These are phyloP conservation scores for Tulasnella calospora DNA, from an alignment of 768 basidiomycete genomes.

Conservation along the genomic window DNA sequence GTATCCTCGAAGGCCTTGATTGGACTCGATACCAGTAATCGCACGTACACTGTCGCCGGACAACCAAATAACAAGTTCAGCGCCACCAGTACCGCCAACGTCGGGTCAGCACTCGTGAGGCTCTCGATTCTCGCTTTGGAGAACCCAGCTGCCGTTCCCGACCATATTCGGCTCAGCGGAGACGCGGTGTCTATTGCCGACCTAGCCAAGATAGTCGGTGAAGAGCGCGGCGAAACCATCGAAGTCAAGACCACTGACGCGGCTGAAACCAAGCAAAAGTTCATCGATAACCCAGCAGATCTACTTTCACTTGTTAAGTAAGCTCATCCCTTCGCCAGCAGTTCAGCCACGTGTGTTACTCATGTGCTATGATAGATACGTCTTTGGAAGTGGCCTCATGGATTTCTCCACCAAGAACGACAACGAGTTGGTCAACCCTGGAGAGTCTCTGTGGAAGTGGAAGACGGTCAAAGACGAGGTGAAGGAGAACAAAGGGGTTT, in stretches of 20 bases:
- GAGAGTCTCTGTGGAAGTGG: slow-evolving; percentile 23
- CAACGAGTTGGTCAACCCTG: slow-evolving; percentile 23
- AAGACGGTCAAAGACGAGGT: slow-evolving; percentile 2
- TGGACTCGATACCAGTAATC: slow-evolving; percentile 16
- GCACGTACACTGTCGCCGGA: slow-evolving; percentile 8
- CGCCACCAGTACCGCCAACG: slow-evolving; percentile 9
- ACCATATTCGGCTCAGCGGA: slow-evolving; percentile 10
- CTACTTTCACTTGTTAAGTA: neutral
- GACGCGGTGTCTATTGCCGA: neutral
- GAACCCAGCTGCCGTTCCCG: slow-evolving; percentile 13
- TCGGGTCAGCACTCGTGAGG: neutral
- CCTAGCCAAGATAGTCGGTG: slow-evolving; percentile 4
- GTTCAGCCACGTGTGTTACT: neutral
- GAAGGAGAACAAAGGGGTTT: slow-evolving; percentile 12
- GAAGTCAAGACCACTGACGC: slow-evolving; percentile 5
- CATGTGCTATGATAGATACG: neutral
- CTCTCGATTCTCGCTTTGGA: slow-evolving; percentile 3
- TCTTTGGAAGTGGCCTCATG: neutral
- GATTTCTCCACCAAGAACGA: slow-evolving; percentile 19
- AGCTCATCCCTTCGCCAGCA: neutral
- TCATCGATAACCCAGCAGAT: neutral
- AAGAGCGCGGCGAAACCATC: neutral
- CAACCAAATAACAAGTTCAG: neutral
- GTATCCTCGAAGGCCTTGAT: neutral
- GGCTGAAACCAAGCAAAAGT: neutral